Conservation (phyloP, 257 asterid genomes). For the Ballota nigra region DNA sequence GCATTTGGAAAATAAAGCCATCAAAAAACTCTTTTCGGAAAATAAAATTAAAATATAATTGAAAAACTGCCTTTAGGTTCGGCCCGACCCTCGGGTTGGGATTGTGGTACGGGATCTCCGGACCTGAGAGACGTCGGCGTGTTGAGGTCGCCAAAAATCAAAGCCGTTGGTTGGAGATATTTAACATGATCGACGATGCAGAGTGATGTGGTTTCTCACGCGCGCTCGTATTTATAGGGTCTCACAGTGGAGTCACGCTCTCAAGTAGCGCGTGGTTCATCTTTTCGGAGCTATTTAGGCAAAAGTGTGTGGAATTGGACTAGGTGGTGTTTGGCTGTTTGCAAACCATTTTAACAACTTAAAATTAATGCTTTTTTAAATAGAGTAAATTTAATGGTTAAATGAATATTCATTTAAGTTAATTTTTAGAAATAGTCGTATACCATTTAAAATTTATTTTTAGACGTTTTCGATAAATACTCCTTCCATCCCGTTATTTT, state of each 20-base stretch:
- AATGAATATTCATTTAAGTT: neutral
- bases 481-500: too few species aligned
- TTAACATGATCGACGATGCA: constrained; percentile 15
- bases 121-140: constrained; percentile 33
- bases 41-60: neutral
- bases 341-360: neutral
- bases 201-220: constrained; percentile 16
- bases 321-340: neutral
- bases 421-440: neutral
- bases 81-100: constrained; percentile 39
- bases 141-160: neutral
- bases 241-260: constrained; percentile 26
- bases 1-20: constrained; percentile 37
- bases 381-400: too few species aligned
- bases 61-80: constrained; percentile 19
- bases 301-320: neutral
- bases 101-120: constrained; percentile 26
- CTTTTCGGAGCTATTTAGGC: neutral
- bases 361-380: too few species aligned
- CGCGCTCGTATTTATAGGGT: neutral
- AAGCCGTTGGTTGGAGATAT: constrained; percentile 39
- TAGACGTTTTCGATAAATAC: too few species aligned
- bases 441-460: neutral
- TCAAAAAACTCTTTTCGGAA: constrained; percentile 23
- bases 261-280: constrained; percentile 20